Conservation (phyloP, 495 filamentous ascomycete species). For the Podospora anserina region DNA sequence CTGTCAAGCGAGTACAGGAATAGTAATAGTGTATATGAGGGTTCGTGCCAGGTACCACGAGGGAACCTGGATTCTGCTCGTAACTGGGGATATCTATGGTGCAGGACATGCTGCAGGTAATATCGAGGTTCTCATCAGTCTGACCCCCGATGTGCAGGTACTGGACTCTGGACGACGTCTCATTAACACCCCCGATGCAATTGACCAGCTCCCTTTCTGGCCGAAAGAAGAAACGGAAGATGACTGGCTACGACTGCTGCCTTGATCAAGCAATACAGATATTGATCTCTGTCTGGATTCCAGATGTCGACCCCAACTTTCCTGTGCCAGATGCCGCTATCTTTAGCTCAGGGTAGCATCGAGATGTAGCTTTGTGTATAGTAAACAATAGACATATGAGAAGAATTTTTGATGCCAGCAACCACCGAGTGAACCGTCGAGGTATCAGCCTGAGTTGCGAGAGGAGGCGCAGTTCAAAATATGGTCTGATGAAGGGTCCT, state of each 20-base stretch:
- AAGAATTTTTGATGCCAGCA: background rate
- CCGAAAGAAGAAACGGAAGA: background rate
- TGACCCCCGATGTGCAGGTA: background rate
- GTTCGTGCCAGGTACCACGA: background rate
- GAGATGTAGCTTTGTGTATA: background rate
- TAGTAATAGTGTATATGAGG: background rate
- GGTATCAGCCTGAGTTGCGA: background rate
- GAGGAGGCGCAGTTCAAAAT: background rate
- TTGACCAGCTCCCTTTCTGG: background rate
- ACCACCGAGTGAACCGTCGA: background rate
- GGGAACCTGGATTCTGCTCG: background rate
- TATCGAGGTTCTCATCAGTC: background rate
- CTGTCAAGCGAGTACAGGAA: slow-evolving; percentile 2
- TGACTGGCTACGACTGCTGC: background rate
- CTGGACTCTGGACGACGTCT: too few relatives aligned
- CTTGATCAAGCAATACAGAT: background rate
- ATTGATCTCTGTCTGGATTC: background rate
- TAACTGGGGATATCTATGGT: background rate
- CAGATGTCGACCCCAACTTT: background rate
- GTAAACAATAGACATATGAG: background rate
- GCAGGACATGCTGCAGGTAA: background rate
- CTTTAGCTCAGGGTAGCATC: background rate
- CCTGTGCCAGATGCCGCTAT: background rate
- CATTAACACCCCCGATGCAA: background rate
- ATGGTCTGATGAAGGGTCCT: background rate